Base-by-base conservation (phyloP, 106 monocot species). In the Chionographis japonica region DNA sequence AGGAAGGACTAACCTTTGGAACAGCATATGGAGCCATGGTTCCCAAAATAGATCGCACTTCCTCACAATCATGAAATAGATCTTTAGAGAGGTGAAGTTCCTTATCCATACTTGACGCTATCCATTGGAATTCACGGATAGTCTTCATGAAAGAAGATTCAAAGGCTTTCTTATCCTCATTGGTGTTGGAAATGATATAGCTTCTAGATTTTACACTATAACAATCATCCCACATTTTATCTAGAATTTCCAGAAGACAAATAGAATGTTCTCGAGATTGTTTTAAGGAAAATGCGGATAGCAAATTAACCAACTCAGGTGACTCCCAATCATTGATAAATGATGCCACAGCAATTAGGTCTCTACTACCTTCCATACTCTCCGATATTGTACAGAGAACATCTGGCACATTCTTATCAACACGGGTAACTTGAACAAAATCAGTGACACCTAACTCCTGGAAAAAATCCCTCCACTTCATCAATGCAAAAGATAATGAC, bases 171-270 rank as follows among this genome's bases (percentile, higher is more conserved):
- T 61, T 75, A 56, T 61, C 62, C 57, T 79, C 77, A 56, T 10
- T 43, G 8, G 54, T 4, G 40, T 60, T 54, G 16, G 65, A 70
- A 70, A 56, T 52, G 19, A 72, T 27, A 52, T 35, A 62, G 51
- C 51, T 71, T 63, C 60, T 79, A 41, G 72, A 60, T 35, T 85
- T 71, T 41, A 51, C 68, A 77, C 80, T 72, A 77, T 85, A 91
- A 74, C 43, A 56, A 67, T 90, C 83, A 85, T 98, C 98, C 98
- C 98, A 98, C 74, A 90, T 63, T 64, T 83, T 84, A 72, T 98
- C 93, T 72, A 98, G 81, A 71, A 93, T 75, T 80, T 93, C 98
- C 60, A 98, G 74, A 80, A 98, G 86, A 83, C 81, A 93, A 40
- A 79, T 87, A 73, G 83, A 89, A 56, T 82, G 89, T 40, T 80